Conservation (phyloP, 2,329 filamentous ascomycete species). For the Phialocephala sp. region DNA sequence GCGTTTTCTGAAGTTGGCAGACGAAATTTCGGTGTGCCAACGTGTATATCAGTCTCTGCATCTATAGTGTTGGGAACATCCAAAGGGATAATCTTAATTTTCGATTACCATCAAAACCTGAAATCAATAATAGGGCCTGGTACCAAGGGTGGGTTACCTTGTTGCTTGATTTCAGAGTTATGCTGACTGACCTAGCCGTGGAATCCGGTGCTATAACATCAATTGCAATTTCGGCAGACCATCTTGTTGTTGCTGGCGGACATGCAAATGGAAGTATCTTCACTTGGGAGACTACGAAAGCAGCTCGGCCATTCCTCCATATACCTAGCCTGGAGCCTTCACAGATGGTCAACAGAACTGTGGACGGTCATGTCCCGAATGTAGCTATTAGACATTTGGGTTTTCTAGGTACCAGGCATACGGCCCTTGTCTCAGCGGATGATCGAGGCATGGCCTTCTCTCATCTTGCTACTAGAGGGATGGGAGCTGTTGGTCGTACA, state of each 20-base stretch:
- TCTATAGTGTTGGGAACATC: slow-evolving; percentile 90
- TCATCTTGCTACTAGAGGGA: slow-evolving; percentile 89
- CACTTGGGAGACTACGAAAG: slow-evolving; percentile 88
- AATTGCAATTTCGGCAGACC: slow-evolving; percentile 89
- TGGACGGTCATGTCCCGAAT: slow-evolving; percentile 82
- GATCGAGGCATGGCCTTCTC: slow-evolving; percentile 98
- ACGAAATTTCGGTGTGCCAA: slow-evolving; percentile 90
- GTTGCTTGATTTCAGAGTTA: slow-evolving; percentile 10
- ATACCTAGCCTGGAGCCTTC: slow-evolving; percentile 77
- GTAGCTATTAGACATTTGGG: slow-evolving; percentile 87
- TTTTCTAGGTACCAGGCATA: slow-evolving; percentile 91
- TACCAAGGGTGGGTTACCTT: slow-evolving; percentile 72
- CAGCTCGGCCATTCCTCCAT: slow-evolving; percentile 86
- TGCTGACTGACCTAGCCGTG: slow-evolving; percentile 65
- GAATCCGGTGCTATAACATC: slow-evolving; percentile 89
- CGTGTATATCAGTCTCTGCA: slow-evolving; percentile 86
- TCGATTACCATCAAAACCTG: slow-evolving; percentile 95
- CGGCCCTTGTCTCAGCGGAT: slow-evolving; percentile 93
- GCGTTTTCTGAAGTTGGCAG: slow-evolving; percentile 91
- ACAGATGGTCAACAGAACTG: slow-evolving; percentile 67
- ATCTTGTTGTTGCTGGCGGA: slow-evolving; percentile 87
- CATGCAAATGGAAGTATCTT: slow-evolving; percentile 92
- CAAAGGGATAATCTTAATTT: slow-evolving; percentile 92
- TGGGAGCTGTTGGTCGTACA: slow-evolving; percentile 81
- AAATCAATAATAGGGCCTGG: slow-evolving; percentile 94